Base-by-base conservation (phyloP, 2,329 filamentous ascomycete genomes). In the Exophiala alcalophila region DNA sequence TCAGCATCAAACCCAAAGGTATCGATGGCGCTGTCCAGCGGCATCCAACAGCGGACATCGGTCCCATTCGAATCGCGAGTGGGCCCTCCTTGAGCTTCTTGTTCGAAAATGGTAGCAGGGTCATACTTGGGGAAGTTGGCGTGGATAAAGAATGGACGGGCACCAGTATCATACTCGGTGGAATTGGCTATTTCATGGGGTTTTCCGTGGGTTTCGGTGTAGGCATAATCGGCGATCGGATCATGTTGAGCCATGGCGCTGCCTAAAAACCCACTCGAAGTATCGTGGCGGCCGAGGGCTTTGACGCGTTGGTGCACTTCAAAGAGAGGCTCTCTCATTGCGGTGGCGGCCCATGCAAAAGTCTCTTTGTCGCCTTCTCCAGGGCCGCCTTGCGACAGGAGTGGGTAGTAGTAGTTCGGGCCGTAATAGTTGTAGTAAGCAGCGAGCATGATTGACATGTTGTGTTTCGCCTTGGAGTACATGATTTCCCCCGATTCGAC, bases 351-450 rank as follows among this genome's bases (percentile, higher is more conserved):
- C 4, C 66, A 61, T 11, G 70, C 54, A 49, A 74, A 74, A 0
- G 70, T 73, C 51, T 74, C 71, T 52, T 74, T 74, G 57, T 74
- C 71, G 11, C 72, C 72, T 55, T 73, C 63, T 8, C 71, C 72
- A 0, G 66, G 59, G 5, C 65, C 70, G 23, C 70, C 70, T 54
- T 73, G 70, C 3, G 64, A 67, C 6, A 72, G 59, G 0, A 74
- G 55, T 0, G 64, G 62, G 46, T 72, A 74, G 50, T 70, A 74
- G 38, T 64, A 62, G 0, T 59, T 52, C 3, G 70, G 68, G 1
- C 69, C 69, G 57, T 66, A 71, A 31, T 65, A 61, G 50, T 73
- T 75, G 56, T 76, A 75, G 54, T 74, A 75, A 2, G 65, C 61
- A 4, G 68, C 63, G 3, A 74, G 59, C n/a, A 73, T 58, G 2